These are phyloP conservation scores for Saussurea involucrata DNA, from an alignment of 129 eudicot genomes.

Conservation along the genomic window DNA sequence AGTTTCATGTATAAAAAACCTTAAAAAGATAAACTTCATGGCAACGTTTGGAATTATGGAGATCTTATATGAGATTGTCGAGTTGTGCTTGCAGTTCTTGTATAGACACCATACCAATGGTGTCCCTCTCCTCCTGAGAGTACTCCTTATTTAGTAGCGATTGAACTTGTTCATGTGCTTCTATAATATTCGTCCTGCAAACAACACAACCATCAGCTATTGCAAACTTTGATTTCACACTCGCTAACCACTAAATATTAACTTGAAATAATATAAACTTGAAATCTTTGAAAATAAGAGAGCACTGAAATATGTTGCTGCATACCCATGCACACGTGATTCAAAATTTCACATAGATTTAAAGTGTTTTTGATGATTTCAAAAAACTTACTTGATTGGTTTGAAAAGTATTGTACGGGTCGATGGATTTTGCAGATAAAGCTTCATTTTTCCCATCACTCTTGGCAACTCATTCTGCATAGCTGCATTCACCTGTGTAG, in stretches of 20 bases:
- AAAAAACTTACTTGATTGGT: conserved; percentile 78
- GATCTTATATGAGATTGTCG: conserved; percentile 48
- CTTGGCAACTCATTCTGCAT: conserved; percentile 78
- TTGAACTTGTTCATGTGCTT: conserved; percentile 79
- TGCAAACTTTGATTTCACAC: background rate
- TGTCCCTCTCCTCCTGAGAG: conserved; percentile 57
- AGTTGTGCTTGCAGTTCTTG: conserved; percentile 78
- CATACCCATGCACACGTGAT: background rate
- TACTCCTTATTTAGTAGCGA: conserved; percentile 69
- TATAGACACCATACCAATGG: conserved; percentile 61
- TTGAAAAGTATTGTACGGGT: conserved; percentile 91
- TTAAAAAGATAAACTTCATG: background rate
- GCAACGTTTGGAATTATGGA: background rate
- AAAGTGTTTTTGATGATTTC: background rate
- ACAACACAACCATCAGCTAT: background rate
- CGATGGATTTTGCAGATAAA: conserved; percentile 85
- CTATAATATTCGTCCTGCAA: conserved; percentile 86
- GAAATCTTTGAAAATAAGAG: background rate
- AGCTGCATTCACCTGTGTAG: conserved; percentile 63
- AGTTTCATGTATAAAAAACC: background rate
- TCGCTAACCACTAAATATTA: too few relatives aligned
- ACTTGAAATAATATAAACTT: background rate
- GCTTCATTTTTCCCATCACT: conserved; percentile 83
- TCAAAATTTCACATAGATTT: background rate
- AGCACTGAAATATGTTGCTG: background rate